A percentile compares a stretch with the other conserved stretches of the same genome.
phyloP scores from a whole-genome alignment of 2,329 filamentous ascomycete species.

The Neobulgaria alba region DNA sequence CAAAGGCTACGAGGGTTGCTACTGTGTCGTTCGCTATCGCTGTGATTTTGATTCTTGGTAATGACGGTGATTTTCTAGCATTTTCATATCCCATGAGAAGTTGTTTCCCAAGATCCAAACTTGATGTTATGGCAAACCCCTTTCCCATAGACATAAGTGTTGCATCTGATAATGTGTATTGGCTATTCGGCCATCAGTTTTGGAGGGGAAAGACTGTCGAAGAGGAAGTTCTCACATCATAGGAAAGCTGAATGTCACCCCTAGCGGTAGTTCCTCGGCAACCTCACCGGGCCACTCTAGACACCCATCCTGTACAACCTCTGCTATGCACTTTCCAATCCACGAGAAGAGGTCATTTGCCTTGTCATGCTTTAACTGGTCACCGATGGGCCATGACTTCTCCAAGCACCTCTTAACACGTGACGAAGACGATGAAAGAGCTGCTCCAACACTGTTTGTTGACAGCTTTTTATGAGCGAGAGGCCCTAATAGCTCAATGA shows the following conservation, averaged over 20 bases:
- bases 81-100: slow-evolving; percentile 49
- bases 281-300: slow-evolving; percentile 32
- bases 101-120: slow-evolving; percentile 51
- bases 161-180: slow-evolving; percentile 53
- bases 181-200: slow-evolving; percentile 25
- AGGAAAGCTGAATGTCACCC: slow-evolving; percentile 64
- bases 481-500: slow-evolving; percentile 48
- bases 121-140: slow-evolving; percentile 54
- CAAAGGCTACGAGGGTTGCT: slow-evolving; percentile 68
- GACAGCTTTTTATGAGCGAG: slow-evolving; percentile 11
- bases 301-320: slow-evolving; percentile 56
- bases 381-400: slow-evolving; percentile 64
- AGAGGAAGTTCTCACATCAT: slow-evolving; percentile 38
- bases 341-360: slow-evolving; percentile 70
- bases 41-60: slow-evolving; percentile 61
- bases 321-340: slow-evolving; percentile 70
- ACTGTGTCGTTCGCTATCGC: slow-evolving; percentile 79
- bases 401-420: slow-evolving; percentile 45
- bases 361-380: slow-evolving; percentile 65
- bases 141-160: slow-evolving; percentile 63
- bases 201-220: slow-evolving; percentile 4
- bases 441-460: background rate
- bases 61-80: slow-evolving; percentile 31
- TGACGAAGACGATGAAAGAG: slow-evolving; percentile 3
- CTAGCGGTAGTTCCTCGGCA: slow-evolving; percentile 45